Percentiles rank a stretch among this genome's conserved stretches.
Evolutionary conservation across 345 rosid species (phyloP).

Genomic region (Raphanus sativus): DNA sequence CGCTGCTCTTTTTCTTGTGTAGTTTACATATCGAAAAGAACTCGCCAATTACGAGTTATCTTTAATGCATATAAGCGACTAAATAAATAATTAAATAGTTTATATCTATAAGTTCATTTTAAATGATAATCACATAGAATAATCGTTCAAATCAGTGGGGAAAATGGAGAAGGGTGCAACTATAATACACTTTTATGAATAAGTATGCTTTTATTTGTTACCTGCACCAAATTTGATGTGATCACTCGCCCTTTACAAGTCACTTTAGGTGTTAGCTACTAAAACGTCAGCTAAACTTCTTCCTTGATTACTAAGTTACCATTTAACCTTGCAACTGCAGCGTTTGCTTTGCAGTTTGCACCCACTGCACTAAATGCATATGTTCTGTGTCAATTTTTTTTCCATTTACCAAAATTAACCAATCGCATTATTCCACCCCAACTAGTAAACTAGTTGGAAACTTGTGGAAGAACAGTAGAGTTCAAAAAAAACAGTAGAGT

Average conservation of each 20-base stretch:
- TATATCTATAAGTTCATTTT: not conserved
- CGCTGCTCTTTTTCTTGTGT: constrained; percentile 24
- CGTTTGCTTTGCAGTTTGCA: not conserved
- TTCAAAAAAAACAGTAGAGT: not conserved
- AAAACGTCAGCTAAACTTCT: not conserved
- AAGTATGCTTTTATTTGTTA: not conserved
- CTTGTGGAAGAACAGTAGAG: not conserved
- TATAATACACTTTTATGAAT: not conserved
- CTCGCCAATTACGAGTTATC: constrained; percentile 5
- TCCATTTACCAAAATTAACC: not conserved
- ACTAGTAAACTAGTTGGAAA: not conserved
- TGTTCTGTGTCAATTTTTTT: not conserved
- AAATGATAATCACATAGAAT: not conserved
- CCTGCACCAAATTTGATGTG: not conserved
- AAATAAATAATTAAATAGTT: not conserved
- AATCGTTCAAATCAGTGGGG: not conserved
- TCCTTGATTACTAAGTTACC: not conserved
- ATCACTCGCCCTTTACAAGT: not conserved
- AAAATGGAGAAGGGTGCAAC: not conserved
- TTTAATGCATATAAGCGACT: constrained; percentile 9
- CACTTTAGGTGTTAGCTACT: not conserved
- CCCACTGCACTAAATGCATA: not conserved
- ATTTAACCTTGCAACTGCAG: not conserved
- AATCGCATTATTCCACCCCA: not conserved
- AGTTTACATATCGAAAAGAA: not conserved